Percentiles rank a stretch among this genome's conserved stretches.
phyloP scores from a whole-genome alignment of 345 rosid species.

The Isatis tinctoria region DNA sequence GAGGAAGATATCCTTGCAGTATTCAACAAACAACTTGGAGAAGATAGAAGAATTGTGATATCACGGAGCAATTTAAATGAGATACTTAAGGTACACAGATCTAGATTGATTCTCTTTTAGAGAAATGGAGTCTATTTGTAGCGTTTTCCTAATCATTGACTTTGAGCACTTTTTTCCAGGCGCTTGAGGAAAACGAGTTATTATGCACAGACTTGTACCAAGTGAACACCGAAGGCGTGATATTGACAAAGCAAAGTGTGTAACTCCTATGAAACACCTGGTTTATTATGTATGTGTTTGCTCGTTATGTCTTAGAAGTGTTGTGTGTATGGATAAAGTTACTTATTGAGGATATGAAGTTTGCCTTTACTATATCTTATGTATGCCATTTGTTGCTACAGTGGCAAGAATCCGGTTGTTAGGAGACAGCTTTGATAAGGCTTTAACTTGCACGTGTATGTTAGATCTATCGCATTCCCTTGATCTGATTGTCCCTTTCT shows the following conservation, averaged over 20 bases:
- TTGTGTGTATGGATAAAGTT: constrained; percentile 6
- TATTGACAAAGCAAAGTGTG: constrained; percentile 84
- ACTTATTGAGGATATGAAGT: constrained; percentile 2
- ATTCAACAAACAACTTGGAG: constrained; percentile 89
- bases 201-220: constrained; percentile 70
- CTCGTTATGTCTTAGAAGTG: constrained; percentile 10
- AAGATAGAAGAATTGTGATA: constrained; percentile 79
- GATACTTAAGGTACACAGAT: constrained; percentile 61
- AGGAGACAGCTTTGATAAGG: background rate
- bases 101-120: background rate
- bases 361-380: background rate
- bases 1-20: constrained; percentile 67
- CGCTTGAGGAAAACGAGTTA: constrained; percentile 86
- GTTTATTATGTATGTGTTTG: constrained; percentile 20
- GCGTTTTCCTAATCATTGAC: constrained; percentile 27
- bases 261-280: constrained; percentile 28
- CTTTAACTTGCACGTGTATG: background rate
- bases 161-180: constrained; percentile 42
- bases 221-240: constrained; percentile 75
- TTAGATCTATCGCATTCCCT: constrained; percentile 2
- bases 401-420: background rate
- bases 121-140: constrained; percentile 11
- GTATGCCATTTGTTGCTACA: background rate
- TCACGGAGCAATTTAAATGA: constrained; percentile 82
- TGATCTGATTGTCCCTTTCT: background rate